Base-by-base conservation (phyloP, 2,329 filamentous ascomycete species). In the Plectosphaerella sp. region DNA sequence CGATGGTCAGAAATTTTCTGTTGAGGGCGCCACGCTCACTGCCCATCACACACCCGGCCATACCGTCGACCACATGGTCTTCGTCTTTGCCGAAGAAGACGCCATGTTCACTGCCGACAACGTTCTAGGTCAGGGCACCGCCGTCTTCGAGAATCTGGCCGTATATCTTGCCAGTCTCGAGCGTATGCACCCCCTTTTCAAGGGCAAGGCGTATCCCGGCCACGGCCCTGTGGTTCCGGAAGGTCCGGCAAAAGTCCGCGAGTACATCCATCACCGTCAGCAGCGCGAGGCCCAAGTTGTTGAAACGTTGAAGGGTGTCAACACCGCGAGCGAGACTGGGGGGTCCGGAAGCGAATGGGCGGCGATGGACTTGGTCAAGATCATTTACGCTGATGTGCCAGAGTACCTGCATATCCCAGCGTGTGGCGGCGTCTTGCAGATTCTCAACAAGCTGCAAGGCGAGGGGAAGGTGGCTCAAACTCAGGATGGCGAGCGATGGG, bases 41-140 rank as follows among this genome's bases (percentile, higher is more conserved):
- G 88, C 89, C 0, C 73, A 85, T 20, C 69, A 79, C 58, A 76
- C 74, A 5, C 80, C 78, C 3, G 80, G 93, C 1, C 92, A 97
- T 66, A 88, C 92, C 0, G 74, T 74, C 3, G 92, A 97, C 63
- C 93, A 97, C 66, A 87, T 92, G 77, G 83, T 80, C 16, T 86
- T 96, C 59, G 67, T 91, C 5, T 70, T 96, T 5, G 79, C 86
- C 45, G 89, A 95, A 79, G 78, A 96, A 62, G 79, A 90, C 60
- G 86, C 89, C 41, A 84, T 96, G 72, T 94, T 96, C 67, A 95
- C 91, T 0, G 91, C 87, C 7, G 91, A 96, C 68, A 95, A 93
- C 64, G 87, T 96, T 2, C 77, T 96, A 2, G 91, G 91, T 1
- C 89, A 96, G 54, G 91, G 91, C 12, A 95, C 89, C 2, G 85